Evolutionary conservation across 768 basidiomycete genomes (phyloP), one percentile per base, ranked within the genome.

Genomic region (Tephrocybe sp.): DNA sequence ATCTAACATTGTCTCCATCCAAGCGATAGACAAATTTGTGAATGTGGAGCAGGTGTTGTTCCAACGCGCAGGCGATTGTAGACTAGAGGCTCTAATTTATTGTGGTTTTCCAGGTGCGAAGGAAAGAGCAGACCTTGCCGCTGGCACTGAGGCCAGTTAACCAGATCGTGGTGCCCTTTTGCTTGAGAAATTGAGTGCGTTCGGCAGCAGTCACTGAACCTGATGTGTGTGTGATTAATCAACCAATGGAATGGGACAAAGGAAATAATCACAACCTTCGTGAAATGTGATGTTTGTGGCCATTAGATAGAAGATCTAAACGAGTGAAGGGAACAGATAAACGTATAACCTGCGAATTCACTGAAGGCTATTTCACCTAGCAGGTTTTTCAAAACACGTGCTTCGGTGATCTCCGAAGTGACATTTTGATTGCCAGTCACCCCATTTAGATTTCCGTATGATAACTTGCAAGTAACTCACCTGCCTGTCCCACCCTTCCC

Each of bases 1-100:
- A 93, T 55, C 97, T 85, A 48, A 99, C 76, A 65, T 94, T 95
- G 73, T 98, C 97, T 2, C 97, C 97, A 62, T 99, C 97, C 30
- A 99, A 79, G 21, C 96, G 85, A 69, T 98, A 98, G 37, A 86
- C 74, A 62, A 90, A 94, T 62, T 88, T 90, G 55, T 81, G 81
- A 45, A 88, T 74, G 70, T 94, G 91, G 47, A 99, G 76, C 6
- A 99, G 80, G 67, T 95, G 91, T 66, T 97, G 94, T 69, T 99
- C 97, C 53, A 99, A 78, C 18, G 97, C 97, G 61, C 93, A 96
- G 4, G 92, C 97, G 59, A 99, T 91, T 23, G 96, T 98, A 5
- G 94, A 98, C 93, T 98, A 36, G 23, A 46, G 44, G 39, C 6
- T 40, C 51, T 34, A 17, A 23, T 49, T 48, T 3, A 44, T 36